Base-by-base conservation (phyloP, 2,329 filamentous ascomycete genomes). In the Amauroascus verrucosus region DNA sequence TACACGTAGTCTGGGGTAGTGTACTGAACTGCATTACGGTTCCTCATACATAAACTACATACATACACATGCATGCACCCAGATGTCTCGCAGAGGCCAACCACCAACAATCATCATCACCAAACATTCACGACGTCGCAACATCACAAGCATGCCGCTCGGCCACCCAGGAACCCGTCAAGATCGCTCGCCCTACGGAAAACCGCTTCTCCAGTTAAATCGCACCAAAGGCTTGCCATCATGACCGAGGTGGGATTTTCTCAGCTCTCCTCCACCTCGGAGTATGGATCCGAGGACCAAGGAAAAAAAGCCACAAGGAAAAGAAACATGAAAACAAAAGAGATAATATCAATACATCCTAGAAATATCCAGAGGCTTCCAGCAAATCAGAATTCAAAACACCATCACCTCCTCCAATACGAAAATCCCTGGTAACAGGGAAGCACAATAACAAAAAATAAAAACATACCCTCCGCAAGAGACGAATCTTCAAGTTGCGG, bases 361-460 rank as follows among this genome's bases (percentile, higher is more conserved):
- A n/a, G n/a, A n/a, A n/a, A n/a, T n/a, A n/a, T n/a, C n/a, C n/a
- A n/a, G n/a, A n/a, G n/a, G n/a, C n/a, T n/a, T n/a, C n/a, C n/a
- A n/a, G 24, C 41, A 48, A 48, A 48, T 48, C 28, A 48, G 16
- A 22, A 45, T 28, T 30, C 41, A 45, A 9, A 45, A 30, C 41
- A 13, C 24, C 24, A 6, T 45, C 18, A 24, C 41, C 41, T 45
- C 41, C 41, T n/a, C 22, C 24, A 48, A 48, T 33, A 22, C 32
- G 8, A 35, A 41, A 22, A 48, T 48, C 44, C 44, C 28, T 30
- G 44, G 28, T 16, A 32, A 46, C 26, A 5, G 8, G 26, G 26
- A 46, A 22, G n/a, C n/a, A n/a, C n/a, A n/a, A n/a, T n/a, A n/a
- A 8, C 6, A 22, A 24, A 9, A 9, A 38, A 13, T 13, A 6